Conservation (phyloP, 805 yeast genomes). For the Myxozyma monticola region DNA sequence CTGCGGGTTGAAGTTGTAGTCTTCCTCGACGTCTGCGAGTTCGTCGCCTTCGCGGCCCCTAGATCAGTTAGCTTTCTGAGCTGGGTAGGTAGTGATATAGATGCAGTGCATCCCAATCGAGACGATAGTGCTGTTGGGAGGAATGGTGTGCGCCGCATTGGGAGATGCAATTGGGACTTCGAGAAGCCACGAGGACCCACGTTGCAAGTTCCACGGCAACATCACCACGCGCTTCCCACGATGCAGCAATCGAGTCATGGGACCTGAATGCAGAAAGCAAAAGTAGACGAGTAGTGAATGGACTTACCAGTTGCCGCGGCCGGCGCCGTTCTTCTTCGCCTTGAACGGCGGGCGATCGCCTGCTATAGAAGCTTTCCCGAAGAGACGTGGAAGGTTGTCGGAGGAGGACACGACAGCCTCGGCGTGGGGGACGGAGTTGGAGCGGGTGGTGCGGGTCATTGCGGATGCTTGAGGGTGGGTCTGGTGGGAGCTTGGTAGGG, state of each 20-base stretch:
- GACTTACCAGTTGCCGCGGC: constrained; percentile 34
- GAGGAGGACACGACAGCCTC: constrained; percentile 4
- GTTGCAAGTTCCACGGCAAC: constrained; percentile 3
- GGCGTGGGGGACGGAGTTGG: constrained; percentile 17
- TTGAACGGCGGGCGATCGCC: constrained; percentile 19
- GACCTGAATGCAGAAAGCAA: background rate
- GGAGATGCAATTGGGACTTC: too few species aligned
- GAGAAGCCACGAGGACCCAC: too few species aligned
- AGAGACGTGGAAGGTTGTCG: constrained; percentile 28
- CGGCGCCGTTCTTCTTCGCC: constrained; percentile 34
- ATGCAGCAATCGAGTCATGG: too few species aligned
- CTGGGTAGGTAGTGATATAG: too few species aligned
- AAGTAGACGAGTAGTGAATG: background rate
- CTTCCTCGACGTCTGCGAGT: constrained; percentile 31
- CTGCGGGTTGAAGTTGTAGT: constrained; percentile 30
- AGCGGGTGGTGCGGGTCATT: constrained; percentile 28
- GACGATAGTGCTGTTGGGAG: too few species aligned
- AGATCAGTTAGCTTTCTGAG: too few species aligned
- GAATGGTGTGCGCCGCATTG: too few species aligned
- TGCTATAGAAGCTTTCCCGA: constrained; percentile 28
- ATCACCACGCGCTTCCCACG: too few species aligned
- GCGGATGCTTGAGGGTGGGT: too few species aligned
- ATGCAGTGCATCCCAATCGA: too few species aligned
- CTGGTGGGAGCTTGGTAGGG: background rate
- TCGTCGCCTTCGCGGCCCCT: constrained; percentile 35